A percentile compares a stretch with the other conserved stretches of the same genome.
Conservation (phyloP, 2,329 filamentous ascomycete genomes). For the Penicillium sp. region DNA sequence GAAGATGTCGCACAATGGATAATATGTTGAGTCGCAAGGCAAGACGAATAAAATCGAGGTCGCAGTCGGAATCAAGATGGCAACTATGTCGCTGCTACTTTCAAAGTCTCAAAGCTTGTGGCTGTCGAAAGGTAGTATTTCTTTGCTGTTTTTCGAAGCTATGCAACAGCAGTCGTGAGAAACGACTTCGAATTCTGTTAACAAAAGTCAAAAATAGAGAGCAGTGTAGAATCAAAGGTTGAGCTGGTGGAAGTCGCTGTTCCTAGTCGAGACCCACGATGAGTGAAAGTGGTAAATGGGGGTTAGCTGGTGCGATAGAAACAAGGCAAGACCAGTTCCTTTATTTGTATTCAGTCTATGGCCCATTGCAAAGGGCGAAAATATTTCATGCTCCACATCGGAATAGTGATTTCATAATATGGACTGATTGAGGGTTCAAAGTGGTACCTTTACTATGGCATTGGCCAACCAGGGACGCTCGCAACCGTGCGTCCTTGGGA, state of each 20-base stretch:
- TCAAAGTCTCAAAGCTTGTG: neutral
- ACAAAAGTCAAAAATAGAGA: neutral
- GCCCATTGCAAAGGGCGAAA: neutral
- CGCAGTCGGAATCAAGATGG: neutral
- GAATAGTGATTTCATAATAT: neutral
- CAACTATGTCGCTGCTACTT: slow-evolving; percentile 1
- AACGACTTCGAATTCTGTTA: neutral
- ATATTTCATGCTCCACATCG: neutral
- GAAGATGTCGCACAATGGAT: neutral
- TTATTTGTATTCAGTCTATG: neutral
- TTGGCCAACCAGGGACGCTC: neutral
- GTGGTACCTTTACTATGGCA: neutral
- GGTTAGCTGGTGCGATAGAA: neutral
- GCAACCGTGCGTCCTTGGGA: neutral
- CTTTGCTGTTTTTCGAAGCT: neutral
- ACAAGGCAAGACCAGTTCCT: neutral
- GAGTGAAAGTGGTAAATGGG: neutral
- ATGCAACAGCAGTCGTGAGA: neutral
- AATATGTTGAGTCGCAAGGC: neutral
- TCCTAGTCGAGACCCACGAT: neutral
- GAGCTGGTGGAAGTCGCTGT: neutral
- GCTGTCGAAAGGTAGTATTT: neutral
- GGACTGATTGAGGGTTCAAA: neutral
- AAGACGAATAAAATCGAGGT: neutral
- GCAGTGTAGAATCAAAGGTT: neutral